Evolutionary conservation across 1,139 yeast genomes (phyloP), one percentile per base, ranked within the genome.

Genomic region (Yamadazyma taylorii): DNA sequence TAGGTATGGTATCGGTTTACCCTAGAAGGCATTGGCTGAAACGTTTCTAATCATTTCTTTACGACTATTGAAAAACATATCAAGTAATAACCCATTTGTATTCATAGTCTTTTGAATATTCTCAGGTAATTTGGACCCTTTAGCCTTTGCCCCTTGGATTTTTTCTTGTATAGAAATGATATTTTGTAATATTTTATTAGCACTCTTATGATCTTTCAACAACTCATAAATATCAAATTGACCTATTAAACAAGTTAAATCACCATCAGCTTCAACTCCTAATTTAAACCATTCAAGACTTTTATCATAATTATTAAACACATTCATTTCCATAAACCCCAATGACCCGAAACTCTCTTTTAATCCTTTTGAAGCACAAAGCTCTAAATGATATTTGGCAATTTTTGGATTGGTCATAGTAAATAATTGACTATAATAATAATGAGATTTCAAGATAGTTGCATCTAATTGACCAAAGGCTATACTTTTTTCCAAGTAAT

Each of bases 231-330:
- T 65, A 54, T 89, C 96, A 53, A 88, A 85, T 40, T 79, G 69
- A 0, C 97, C 97, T 35, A 88, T 69, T 48, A 79, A 65, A 50
- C 94, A 86, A 28, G 79, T 72, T 31, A 78, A 67, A 47, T 78
- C 82, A 23, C 69, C 70, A 36, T 51, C 56, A 3, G 85, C 65
- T 43, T 85, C 92, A 26, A 78, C 70, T 0, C 96, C 97, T 32
- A 89, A 61, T 48, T 76, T 77, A 61, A 89, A 88, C 97, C 97
- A 90, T 53, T 87, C 88, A 28, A 71, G 63, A 0, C 95, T 87
- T 47, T 78, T 78, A 4, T 44, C 39, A 14, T 56, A 52, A 48
- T 80, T 67, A n/a, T 68, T 62, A 53, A 81, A 85, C 39, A 82
- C 76, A 47, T 80, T 80, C 64, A 88, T 61, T 48, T 88, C 92